Evolutionary conservation across 805 yeast genomes (phyloP).

Genomic region (Candida coquimbonensis): DNA sequence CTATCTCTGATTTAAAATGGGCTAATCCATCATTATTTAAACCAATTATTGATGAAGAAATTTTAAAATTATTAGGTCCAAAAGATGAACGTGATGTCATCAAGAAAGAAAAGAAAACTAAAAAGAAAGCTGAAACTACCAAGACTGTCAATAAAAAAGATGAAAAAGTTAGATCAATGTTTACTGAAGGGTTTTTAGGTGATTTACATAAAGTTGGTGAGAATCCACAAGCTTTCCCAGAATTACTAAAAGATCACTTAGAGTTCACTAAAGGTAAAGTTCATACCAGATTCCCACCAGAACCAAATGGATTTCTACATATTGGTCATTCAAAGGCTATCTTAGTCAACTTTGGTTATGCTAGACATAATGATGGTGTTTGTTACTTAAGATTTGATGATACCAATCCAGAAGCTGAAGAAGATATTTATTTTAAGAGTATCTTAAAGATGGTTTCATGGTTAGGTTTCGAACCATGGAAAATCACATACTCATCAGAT

Average conservation of each 20-base stretch:
- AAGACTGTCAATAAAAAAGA: slow-evolving; percentile 15
- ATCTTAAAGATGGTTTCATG: slow-evolving; percentile 81
- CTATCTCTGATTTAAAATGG: slow-evolving; percentile 76
- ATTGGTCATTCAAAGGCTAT: slow-evolving; percentile 98
- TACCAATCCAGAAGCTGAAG: slow-evolving; percentile 98
- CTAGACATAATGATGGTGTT: slow-evolving; percentile 75
- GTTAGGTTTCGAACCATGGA: slow-evolving; percentile 94
- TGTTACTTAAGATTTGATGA: slow-evolving; percentile 95
- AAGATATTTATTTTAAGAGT: slow-evolving; percentile 80
- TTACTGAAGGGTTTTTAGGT: slow-evolving; percentile 91
- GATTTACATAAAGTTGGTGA: slow-evolving; percentile 93
- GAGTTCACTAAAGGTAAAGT: slow-evolving; percentile 76
- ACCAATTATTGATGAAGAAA: slow-evolving; percentile 74
- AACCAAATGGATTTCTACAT: slow-evolving; percentile 95
- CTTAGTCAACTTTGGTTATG: slow-evolving; percentile 97
- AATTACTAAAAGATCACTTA: slow-evolving; percentile 74
- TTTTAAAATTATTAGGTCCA: slow-evolving; percentile 77
- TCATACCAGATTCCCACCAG: slow-evolving; percentile 95
- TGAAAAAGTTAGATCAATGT: slow-evolving; percentile 60
- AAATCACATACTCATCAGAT: slow-evolving; percentile 92
- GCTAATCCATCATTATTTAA: slow-evolving; percentile 84
- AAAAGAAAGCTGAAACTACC: slow-evolving; percentile 27
- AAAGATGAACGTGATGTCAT: slow-evolving; percentile 90
- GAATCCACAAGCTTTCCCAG: slow-evolving; percentile 86
- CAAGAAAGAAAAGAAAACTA: slow-evolving; percentile 67